Conservation (phyloP, 2,329 filamentous ascomycete genomes). For the Neurospora crassa region DNA sequence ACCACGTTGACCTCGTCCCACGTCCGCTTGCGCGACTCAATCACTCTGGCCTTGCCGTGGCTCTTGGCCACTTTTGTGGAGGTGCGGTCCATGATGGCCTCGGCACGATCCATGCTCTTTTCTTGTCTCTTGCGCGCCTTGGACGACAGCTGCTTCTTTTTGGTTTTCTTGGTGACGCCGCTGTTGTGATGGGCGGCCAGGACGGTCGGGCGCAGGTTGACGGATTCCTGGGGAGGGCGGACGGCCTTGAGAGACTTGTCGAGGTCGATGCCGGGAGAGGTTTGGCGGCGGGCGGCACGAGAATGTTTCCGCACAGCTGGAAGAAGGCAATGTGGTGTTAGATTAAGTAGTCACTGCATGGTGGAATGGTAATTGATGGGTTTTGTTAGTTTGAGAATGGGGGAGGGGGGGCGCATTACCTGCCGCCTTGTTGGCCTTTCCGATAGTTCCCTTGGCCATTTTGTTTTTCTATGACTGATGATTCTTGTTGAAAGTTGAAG, state of each 20-base stretch:
- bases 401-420: neutral
- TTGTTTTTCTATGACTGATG: constrained; percentile 11
- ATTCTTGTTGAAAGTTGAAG: neutral
- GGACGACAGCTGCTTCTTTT: constrained; percentile 45
- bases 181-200: constrained; percentile 57
- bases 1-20: constrained; percentile 18
- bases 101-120: constrained; percentile 48
- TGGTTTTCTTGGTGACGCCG: constrained; percentile 60
- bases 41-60: constrained; percentile 14
- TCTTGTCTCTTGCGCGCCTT: constrained; percentile 48
- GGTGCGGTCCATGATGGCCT: constrained; percentile 50
- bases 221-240: constrained; percentile 38
- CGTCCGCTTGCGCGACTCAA: constrained; percentile 15
- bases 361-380: neutral
- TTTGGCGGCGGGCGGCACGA: constrained; percentile 63
- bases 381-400: neutral
- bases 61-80: constrained; percentile 16
- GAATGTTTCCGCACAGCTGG: constrained; percentile 59
- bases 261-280: constrained; percentile 58
- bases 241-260: constrained; percentile 62
- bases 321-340: neutral
- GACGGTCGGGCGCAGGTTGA: constrained; percentile 51
- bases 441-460: constrained; percentile 26
- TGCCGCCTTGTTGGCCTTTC: constrained; percentile 15
- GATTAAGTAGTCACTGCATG: neutral